Conservation (phyloP, 108 stramenopile species). For the Aurantiochytrium sp. region DNA sequence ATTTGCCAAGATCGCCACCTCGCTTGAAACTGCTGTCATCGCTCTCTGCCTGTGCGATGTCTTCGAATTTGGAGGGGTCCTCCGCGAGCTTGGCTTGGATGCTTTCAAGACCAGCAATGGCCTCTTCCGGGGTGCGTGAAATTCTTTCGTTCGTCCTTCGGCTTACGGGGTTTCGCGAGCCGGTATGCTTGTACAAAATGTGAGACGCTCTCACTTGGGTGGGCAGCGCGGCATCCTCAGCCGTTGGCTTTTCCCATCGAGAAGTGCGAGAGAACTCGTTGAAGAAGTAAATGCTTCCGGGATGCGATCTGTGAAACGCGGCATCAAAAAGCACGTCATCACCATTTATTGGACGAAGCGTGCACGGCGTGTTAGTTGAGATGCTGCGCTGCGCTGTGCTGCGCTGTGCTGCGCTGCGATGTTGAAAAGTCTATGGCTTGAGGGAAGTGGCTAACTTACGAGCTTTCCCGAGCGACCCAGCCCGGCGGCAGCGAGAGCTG, state of each 20-base stretch:
- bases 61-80: constrained; percentile 22
- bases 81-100: background rate
- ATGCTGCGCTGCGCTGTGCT: too few relatives aligned
- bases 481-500: background rate
- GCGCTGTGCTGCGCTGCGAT: too few relatives aligned
- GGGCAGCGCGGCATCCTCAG: background rate
- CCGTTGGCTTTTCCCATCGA: background rate
- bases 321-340: too few relatives aligned
- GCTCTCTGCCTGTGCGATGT: constrained; percentile 24
- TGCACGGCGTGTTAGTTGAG: too few relatives aligned
- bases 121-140: constrained; percentile 60
- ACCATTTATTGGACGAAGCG: too few relatives aligned
- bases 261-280: background rate
- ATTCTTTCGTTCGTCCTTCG: constrained; percentile 67
- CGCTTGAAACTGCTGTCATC: constrained; percentile 41
- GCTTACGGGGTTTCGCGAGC: constrained; percentile 67
- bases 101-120: constrained; percentile 56
- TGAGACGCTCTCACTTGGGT: constrained; percentile 50
- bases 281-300: background rate
- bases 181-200: constrained; percentile 89
- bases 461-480: background rate
- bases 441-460: background rate
- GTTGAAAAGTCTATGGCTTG: too few relatives aligned
- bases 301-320: background rate
- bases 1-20: constrained; percentile 53